Conservation (phyloP, 495 filamentous ascomycete genomes). For the Xylaria acuta region DNA sequence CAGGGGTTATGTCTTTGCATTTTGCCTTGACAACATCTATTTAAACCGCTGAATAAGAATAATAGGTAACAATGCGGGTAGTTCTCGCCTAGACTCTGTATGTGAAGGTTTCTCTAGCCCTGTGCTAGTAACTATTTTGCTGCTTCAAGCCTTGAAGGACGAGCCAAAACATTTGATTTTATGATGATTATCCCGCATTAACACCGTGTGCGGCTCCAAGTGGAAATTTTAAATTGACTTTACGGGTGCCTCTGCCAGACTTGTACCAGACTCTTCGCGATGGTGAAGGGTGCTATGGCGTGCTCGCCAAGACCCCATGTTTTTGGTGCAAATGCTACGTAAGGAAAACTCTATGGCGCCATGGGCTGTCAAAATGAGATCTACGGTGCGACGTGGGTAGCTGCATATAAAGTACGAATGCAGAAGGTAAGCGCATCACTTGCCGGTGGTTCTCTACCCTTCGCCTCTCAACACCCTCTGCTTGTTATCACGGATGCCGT, state of each 20-base stretch:
- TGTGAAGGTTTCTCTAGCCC: neutral
- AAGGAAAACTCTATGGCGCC: conserved; percentile 24
- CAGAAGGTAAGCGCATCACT: neutral
- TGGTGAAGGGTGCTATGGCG: conserved; percentile 25
- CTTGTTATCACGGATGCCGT: conserved; percentile 14
- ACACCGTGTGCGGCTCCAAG: conserved; percentile 10
- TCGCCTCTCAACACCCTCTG: neutral
- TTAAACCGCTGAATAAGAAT: neutral
- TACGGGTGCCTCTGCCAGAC: neutral
- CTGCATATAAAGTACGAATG: conserved; percentile 12
- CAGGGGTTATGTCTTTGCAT: neutral
- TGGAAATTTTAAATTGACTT: conserved; percentile 5
- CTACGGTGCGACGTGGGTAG: conserved; percentile 8
- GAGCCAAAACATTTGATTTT: neutral
- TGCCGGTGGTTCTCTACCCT: neutral
- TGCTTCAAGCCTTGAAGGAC: neutral
- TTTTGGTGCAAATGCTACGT: conserved; percentile 23
- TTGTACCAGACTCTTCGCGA: conserved; percentile 3
- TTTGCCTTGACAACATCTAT: neutral
- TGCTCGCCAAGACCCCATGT: conserved; percentile 24
- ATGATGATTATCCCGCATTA: neutral
- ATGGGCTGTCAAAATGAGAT: conserved; percentile 27
- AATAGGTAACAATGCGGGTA: neutral
- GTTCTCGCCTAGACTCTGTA: neutral
- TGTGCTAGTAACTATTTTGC: neutral